Evolutionary conservation across 768 basidiomycete species (phyloP).

Genomic region (Trametopsis cervina): DNA sequence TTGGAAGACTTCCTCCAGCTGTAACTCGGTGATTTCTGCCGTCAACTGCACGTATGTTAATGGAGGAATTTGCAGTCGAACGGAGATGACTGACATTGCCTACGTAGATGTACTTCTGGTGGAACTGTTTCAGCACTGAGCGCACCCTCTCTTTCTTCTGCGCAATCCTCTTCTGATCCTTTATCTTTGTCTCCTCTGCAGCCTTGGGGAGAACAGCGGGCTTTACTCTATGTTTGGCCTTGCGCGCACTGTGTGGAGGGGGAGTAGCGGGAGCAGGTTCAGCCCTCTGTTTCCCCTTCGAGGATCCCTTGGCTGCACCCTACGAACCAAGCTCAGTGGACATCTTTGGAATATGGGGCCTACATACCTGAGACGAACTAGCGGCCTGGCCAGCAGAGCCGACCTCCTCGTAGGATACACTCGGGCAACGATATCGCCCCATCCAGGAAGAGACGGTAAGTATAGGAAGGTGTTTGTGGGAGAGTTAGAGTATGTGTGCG

Average conservation of each 20-base stretch:
- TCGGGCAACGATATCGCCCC: not conserved
- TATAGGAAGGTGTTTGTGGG: not conserved
- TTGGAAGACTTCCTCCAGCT: constrained; percentile 29
- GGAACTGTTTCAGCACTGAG: not conserved
- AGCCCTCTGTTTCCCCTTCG: not conserved
- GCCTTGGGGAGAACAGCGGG: not conserved
- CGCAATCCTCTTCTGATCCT: constrained; percentile 12
- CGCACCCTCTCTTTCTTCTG: constrained; percentile 5
- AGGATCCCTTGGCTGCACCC: not conserved
- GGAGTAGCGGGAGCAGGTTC: not conserved
- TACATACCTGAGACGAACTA: not conserved
- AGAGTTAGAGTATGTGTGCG: not conserved
- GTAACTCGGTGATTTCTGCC: constrained; percentile 25
- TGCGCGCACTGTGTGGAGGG: not conserved
- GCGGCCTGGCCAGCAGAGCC: not conserved
- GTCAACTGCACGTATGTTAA: constrained; percentile 26
- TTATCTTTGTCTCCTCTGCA: not conserved
- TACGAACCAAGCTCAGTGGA: not conserved
- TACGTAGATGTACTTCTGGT: constrained; percentile 36
- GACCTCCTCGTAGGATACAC: not conserved
- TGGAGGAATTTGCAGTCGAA: constrained; percentile 12
- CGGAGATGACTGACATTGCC: constrained; percentile 49
- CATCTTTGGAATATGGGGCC: not conserved
- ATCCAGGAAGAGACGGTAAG: not conserved
- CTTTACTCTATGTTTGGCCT: not conserved